Evolutionary conservation across 2,329 filamentous ascomycete species (phyloP).

Genomic region (Claviceps sp.): DNA sequence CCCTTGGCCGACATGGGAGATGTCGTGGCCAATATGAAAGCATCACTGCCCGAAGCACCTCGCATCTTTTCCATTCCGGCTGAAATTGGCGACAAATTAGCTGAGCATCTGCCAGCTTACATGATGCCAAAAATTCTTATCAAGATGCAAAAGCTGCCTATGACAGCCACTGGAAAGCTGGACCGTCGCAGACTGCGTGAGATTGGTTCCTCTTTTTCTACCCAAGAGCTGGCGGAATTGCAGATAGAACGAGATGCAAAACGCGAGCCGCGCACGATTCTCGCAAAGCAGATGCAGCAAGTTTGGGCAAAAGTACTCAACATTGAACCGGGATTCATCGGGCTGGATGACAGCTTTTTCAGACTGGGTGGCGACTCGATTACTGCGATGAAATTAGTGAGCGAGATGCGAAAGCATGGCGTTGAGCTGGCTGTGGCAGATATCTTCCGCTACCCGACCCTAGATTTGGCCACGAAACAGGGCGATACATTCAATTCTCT

Average conservation of each 20-base stretch:
- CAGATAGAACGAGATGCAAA: background rate
- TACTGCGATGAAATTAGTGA: background rate
- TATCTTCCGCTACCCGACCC: background rate
- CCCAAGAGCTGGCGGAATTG: background rate
- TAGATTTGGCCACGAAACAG: background rate
- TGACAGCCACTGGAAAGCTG: slow-evolving; percentile 28
- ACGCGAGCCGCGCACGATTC: background rate
- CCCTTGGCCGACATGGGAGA: background rate
- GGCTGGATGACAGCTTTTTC: background rate
- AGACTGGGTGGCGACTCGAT: background rate
- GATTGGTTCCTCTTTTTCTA: slow-evolving; percentile 14
- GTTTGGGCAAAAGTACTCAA: background rate
- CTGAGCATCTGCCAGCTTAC: slow-evolving; percentile 20
- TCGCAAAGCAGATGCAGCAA: background rate
- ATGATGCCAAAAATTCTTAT: slow-evolving; percentile 30
- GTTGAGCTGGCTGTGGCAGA: background rate
- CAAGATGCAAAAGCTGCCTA: slow-evolving; percentile 25
- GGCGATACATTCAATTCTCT: background rate
- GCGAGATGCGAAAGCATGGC: background rate
- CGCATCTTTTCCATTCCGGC: background rate
- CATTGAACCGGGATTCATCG: background rate
- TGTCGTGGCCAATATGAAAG: background rate
- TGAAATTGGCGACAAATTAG: slow-evolving; percentile 14
- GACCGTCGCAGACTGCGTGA: slow-evolving; percentile 30
- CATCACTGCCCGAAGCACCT: background rate